Base-by-base conservation (phyloP, 2,329 filamentous ascomycete species). In the Rasamsonia emersonii region DNA sequence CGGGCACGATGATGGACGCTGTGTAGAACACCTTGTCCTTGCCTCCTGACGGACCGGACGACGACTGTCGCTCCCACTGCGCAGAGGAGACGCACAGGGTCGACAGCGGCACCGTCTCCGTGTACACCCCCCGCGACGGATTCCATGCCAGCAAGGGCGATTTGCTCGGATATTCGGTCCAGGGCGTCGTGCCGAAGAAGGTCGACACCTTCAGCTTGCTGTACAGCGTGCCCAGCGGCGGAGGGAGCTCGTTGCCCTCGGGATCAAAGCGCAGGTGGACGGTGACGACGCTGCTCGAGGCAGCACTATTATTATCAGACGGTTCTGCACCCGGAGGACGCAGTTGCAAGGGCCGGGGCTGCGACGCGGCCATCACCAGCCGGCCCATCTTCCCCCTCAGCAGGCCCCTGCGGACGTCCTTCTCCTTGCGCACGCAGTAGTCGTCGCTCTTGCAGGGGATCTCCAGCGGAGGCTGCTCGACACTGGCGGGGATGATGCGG, bases 231-330 rank as follows among this genome's bases (percentile, higher is more conserved):
- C 65, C 60, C 2, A 80, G 62, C 20, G 56, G 59, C 2, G 76
- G 76, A 10, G 75, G 75, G 14, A 57, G 43, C 28, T 64, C 58
- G 23, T 67, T 60, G 4, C 69, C 65, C 4, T 53, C 44, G 2
- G 76, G 76, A 38, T 80, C 76, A 44, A 79, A 80, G 20, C 76
- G 71, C 9, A 79, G 55, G 33, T 70, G 59, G 2, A 79, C 54
- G 1, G 64, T 75, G 5, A 69, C 65, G 43, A 70, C 67, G 0
- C 73, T 77, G 14, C 67, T 68, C 26, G 72, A 62, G 3, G 62
- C 59, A 24, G 55, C 50, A 11, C 49, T 48, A 13, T 47, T 19
- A 9, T 13, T 11, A 24, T 20, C 25, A 19, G 17, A 9, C 9
- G 15, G 36, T 23, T 58, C 44, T 19, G 57, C 53, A 28, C 52